Evolutionary conservation across 2,329 filamentous ascomycete genomes (phyloP).

Genomic region (Rugonectria rugulosa): DNA sequence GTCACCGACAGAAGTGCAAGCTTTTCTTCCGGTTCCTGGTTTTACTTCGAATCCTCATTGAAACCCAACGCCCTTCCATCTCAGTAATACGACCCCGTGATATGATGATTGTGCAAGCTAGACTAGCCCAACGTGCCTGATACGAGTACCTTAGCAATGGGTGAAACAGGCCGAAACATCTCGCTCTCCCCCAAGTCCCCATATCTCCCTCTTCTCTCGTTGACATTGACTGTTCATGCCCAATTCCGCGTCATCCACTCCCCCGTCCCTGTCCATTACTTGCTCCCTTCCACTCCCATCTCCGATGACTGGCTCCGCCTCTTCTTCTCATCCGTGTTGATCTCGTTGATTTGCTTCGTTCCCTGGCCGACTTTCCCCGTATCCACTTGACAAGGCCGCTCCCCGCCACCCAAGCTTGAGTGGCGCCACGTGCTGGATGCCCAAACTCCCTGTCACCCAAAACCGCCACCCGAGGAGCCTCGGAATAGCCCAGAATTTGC

Average conservation of each 20-base stretch:
- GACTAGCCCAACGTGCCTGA: constrained; percentile 12
- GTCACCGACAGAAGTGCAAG: not conserved
- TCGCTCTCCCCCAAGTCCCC: too few species aligned
- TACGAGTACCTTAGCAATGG: constrained; percentile 7
- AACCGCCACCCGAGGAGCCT: constrained; percentile 7
- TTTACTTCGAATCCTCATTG: constrained; percentile 4
- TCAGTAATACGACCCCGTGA: not conserved
- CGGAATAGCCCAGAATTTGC: not conserved
- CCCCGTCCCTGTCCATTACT: not conserved
- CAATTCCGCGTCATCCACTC: constrained; percentile 14
- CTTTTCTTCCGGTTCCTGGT: constrained; percentile 2
- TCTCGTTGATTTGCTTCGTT: constrained; percentile 12
- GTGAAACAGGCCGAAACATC: too few species aligned
- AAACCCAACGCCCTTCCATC: constrained; percentile 16
- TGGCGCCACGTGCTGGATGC: constrained; percentile 40
- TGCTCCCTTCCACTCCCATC: not conserved
- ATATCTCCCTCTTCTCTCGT: not conserved
- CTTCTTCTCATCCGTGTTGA: constrained; percentile 1
- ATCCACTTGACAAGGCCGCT: constrained; percentile 24
- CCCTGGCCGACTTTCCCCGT: constrained; percentile 30
- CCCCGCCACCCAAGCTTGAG: constrained; percentile 37
- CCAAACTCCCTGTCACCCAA: constrained; percentile 28
- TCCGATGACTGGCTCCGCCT: constrained; percentile 2
- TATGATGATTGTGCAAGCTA: constrained; percentile 7
- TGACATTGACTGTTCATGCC: constrained; percentile 12